Percentiles rank a stretch among this genome's conserved stretches.
These are phyloP conservation scores for Lichtheimia hyalospora DNA, from an alignment of 371 early-diverging fungal species.

Conservation along the genomic window DNA sequence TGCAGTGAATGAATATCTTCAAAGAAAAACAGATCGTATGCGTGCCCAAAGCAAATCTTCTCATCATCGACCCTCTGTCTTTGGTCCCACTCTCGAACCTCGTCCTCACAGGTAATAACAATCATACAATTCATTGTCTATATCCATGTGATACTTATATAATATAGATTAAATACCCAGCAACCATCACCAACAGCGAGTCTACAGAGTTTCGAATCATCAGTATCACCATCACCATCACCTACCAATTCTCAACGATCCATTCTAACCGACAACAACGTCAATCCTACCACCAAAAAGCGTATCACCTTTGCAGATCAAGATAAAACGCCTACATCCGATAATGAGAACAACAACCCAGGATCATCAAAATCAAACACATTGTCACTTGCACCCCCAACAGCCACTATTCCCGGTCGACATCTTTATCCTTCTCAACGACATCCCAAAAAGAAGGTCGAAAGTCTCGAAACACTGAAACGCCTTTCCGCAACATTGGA, in stretches of 20 bases:
- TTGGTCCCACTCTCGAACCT: slow-evolving; percentile 14
- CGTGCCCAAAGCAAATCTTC: slow-evolving; percentile 25
- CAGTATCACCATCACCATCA: slow-evolving; percentile 6
- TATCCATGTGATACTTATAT: too few species aligned
- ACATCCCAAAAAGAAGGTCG: slow-evolving; percentile 18
- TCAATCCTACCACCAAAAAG: slow-evolving; percentile 12
- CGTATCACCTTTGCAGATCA: slow-evolving; percentile 38
- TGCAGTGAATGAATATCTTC: slow-evolving; percentile 63
- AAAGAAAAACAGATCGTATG: slow-evolving; percentile 58
- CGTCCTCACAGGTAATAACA: background rate
- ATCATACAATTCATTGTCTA: background rate
- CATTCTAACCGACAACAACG: slow-evolving; percentile 2
- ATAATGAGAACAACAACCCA: background rate
- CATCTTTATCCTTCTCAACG: slow-evolving; percentile 23
- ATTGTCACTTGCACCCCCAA: background rate
- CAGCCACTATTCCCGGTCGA: slow-evolving; percentile 4
- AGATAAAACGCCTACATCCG: slow-evolving; percentile 19
- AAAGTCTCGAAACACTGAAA: slow-evolving; percentile 16
- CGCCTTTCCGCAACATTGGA: slow-evolving; percentile 16
- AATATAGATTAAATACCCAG: background rate
- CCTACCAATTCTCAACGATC: slow-evolving; percentile 24
- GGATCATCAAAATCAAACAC: slow-evolving; percentile 1
- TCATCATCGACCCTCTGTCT: slow-evolving; percentile 32
- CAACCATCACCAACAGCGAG: slow-evolving; percentile 1
- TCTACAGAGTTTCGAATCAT: slow-evolving; percentile 5